Conservation (phyloP, 2,329 filamentous ascomycete species). For the Fusarium clavum region DNA sequence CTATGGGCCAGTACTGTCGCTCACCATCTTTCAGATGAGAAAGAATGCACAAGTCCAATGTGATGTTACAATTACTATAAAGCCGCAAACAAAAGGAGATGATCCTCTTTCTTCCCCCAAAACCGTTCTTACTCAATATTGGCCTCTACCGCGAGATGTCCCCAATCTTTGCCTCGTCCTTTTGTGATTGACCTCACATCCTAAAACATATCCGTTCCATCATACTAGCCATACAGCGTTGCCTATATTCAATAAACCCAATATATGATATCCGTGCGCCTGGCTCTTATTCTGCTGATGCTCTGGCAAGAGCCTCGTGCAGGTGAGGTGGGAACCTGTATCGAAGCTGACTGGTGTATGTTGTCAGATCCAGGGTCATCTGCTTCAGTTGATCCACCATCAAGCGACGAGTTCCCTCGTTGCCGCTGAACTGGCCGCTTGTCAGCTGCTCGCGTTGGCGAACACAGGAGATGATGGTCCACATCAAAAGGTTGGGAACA, state of each 20-base stretch:
- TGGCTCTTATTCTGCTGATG: conserved; percentile 70
- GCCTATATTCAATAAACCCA: conserved; percentile 29
- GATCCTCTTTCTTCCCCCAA: conserved; percentile 4
- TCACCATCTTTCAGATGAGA: too few relatives aligned
- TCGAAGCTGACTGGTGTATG: conserved; percentile 91
- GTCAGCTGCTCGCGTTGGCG: conserved; percentile 79
- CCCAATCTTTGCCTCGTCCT: conserved; percentile 12
- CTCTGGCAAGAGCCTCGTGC: conserved; percentile 87
- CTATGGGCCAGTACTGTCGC: neutral
- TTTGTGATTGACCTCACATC: conserved; percentile 8
- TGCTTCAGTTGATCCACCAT: conserved; percentile 79
- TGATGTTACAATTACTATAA: conserved; percentile 35
- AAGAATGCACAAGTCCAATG: conserved; percentile 15
- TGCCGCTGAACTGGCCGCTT: conserved; percentile 78
- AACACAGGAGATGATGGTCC: conserved; percentile 90
- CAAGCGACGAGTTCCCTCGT: conserved; percentile 70
- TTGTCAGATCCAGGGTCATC: conserved; percentile 89
- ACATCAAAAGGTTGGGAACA: conserved; percentile 90
- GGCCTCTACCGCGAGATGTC: conserved; percentile 7
- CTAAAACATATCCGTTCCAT: conserved; percentile 4
- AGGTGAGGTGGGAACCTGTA: conserved; percentile 89
- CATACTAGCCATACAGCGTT: conserved; percentile 18
- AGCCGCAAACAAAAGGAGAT: conserved; percentile 7
- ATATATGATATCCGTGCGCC: neutral
- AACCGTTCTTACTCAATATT: conserved; percentile 3